Evolutionary conservation across 495 filamentous ascomycete genomes (phyloP), one percentile per base, ranked within the genome.

Genomic region (Penicillium ucsense): DNA sequence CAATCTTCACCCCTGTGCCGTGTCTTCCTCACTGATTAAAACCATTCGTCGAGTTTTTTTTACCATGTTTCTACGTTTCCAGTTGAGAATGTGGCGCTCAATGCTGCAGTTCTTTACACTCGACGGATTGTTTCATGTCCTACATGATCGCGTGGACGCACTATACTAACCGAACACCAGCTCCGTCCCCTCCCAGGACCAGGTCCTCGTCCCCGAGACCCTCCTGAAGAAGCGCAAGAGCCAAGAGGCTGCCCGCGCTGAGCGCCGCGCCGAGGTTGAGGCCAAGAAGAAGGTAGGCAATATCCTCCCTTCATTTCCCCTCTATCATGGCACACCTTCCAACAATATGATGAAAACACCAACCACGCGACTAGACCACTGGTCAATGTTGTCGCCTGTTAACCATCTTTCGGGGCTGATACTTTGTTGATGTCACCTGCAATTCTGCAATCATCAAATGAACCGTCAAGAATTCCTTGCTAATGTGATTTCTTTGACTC

Each of bases 401-500:
- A 94, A 84, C 89, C 89, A 97, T 97, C 92, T 98, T 98, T 98
- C 92, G 92, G 92, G 90, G 82, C 90, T 98, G 92, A 98, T 62
- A 64, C 54, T 47, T 59, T 62, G 62, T 60, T 67, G 61, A 57
- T 61, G 47, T 43, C 29, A 50, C 48, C 52, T 31, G 45, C 51
- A 47, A 46, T 50, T 61, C 30, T 33, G 43, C 43, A 47, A 35
- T 53, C 33, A 56, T 31, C 45, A 48, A 47, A 20, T 2, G 11
- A 45, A 41, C 32, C 31, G 53, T 50, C 6, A 33, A 46, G 41
- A 45, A 59, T 31, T 45, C 44, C 31, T 43, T 56, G 63, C 75
- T 82, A 57, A 81, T 72, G 43, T 31, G 43, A 51, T 37, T 47
- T 48, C 50, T 54, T 37, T 38, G 57, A 20, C 20, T 63, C 8